These are phyloP conservation scores for Spathaspora gorwiae DNA, from an alignment of 805 yeast genomes.

Conservation along the genomic window DNA sequence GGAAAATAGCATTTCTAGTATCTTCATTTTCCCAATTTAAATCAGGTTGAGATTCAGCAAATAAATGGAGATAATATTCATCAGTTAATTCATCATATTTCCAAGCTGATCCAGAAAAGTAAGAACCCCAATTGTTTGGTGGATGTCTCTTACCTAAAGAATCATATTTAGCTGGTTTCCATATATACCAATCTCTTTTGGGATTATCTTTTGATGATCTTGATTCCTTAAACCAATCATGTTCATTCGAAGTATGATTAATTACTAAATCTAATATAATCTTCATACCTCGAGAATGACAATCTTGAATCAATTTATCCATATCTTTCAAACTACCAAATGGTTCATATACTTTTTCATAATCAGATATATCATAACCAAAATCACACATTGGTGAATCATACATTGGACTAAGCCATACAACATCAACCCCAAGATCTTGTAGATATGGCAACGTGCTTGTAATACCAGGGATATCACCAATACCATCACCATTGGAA, in stretches of 20 bases:
- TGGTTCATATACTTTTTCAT: conserved; percentile 46
- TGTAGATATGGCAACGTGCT: conserved; percentile 49
- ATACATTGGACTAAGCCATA: conserved; percentile 58
- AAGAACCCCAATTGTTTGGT: conserved; percentile 54
- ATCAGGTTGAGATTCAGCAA: conserved; percentile 55
- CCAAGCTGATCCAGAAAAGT: conserved; percentile 56
- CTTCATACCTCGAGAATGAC: conserved; percentile 48
- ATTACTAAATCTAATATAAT: conserved; percentile 53
- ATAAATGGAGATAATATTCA: conserved; percentile 52
- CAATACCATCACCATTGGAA: conserved; percentile 55
- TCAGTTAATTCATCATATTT: conserved; percentile 48
- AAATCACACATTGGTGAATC: conserved; percentile 58
- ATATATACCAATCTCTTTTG: conserved; percentile 59
- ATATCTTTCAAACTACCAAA: conserved; percentile 54
- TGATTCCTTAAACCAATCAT: conserved; percentile 56
- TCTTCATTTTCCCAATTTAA: conserved; percentile 56
- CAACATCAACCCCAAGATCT: conserved; percentile 44
- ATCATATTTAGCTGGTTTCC: conserved; percentile 49
- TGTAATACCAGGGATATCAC: conserved; percentile 53
- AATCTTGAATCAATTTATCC: conserved; percentile 43
- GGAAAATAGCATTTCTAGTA: conserved; percentile 35
- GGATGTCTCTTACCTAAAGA: conserved; percentile 47
- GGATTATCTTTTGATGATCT: conserved; percentile 46
- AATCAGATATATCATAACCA: conserved; percentile 60
- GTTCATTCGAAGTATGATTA: conserved; percentile 54